Evolutionary conservation across 352 stramenopile species (phyloP), one percentile per base, ranked within the genome.

Genomic region (Blastocystis sp.): DNA sequence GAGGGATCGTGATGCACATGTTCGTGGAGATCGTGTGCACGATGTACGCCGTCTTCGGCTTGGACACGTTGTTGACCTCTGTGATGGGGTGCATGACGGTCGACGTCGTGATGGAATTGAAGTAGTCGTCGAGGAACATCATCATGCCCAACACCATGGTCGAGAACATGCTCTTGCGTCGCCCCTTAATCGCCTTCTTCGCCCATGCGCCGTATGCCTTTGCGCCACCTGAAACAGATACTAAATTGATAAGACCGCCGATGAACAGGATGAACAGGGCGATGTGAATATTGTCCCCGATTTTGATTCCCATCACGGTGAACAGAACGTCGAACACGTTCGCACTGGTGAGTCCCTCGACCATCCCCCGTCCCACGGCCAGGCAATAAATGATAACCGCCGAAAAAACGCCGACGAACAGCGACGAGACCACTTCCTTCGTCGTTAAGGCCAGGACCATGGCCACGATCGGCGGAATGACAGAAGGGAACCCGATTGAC

Each of bases 91-190:
- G 33, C 79, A 89, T 89, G 29, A 89, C 62, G 19, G 63, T 89
- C 10, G 35, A 62, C 21, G 63, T 89, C 37, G 79, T 77, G 39
- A 89, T 80, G 1, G 79, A 77, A 31, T 89, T 89, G 60, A 89
- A 89, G 45, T 89, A 89, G 45, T 89, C 79, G 66, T 89, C 79
- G 1, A 89, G 50, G 33, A 89, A 89, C 39, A 89, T 50, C 63
- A 89, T 80, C 35, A 70, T 21, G 35, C 79, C 79, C 3, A 89
- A 51, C 45, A 65, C 63, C 50, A 89, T 66, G 1, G 79, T 89
- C 4, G 67, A 80, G 37, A 89, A 89, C 67, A 80, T 77, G 31
- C 63, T 80, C 37, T 61, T 74, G 21, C 63, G 29, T 37, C 67
- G 26, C 1, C 63, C 63, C 41, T 89, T 77, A 29, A 89, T 80